A percentile compares a stretch with the other conserved stretches of the same genome.
Evolutionary conservation across 345 rosid genomes (phyloP).

Genomic region (Gossypium thurberi): DNA sequence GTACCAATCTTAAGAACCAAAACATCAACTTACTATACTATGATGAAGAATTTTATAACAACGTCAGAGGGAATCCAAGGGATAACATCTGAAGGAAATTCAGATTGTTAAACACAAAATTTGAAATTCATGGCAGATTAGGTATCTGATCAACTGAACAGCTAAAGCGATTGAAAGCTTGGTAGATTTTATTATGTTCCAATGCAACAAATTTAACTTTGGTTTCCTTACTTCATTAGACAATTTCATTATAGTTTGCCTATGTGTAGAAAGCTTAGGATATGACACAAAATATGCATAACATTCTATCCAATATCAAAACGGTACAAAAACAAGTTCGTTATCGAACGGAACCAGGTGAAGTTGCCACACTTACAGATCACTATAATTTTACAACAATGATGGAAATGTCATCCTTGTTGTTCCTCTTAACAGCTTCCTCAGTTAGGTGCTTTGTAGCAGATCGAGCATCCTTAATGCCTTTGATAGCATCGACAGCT

Average conservation of each 20-base stretch:
- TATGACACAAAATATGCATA: not conserved
- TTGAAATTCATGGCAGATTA: not conserved
- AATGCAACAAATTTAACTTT: too few relatives aligned
- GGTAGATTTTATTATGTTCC: too few relatives aligned
- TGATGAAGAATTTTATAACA: too few relatives aligned
- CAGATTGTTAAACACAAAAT: too few relatives aligned
- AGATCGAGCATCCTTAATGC: slow-evolving; percentile 58
- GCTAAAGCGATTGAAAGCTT: too few relatives aligned
- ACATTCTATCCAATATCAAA: not conserved
- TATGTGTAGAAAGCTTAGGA: not conserved
- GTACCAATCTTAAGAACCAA: too few relatives aligned
- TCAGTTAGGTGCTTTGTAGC: slow-evolving; percentile 79
- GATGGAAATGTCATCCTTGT: slow-evolving; percentile 76
- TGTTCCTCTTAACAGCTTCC: slow-evolving; percentile 65
- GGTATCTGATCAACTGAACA: not conserved
- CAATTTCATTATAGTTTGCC: not conserved
- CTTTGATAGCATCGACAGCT: slow-evolving; percentile 18
- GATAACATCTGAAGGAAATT: too few relatives aligned
- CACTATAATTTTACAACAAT: slow-evolving; percentile 63
- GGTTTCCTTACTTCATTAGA: not conserved
- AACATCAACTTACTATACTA: too few relatives aligned
- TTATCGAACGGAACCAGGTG: not conserved
- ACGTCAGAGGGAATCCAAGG: too few relatives aligned
- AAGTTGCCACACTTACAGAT: slow-evolving; percentile 8
- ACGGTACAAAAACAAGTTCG: not conserved